phyloP scores from a whole-genome alignment of 2,329 filamentous ascomycete species.

The Dactylonectria estremocensis region DNA sequence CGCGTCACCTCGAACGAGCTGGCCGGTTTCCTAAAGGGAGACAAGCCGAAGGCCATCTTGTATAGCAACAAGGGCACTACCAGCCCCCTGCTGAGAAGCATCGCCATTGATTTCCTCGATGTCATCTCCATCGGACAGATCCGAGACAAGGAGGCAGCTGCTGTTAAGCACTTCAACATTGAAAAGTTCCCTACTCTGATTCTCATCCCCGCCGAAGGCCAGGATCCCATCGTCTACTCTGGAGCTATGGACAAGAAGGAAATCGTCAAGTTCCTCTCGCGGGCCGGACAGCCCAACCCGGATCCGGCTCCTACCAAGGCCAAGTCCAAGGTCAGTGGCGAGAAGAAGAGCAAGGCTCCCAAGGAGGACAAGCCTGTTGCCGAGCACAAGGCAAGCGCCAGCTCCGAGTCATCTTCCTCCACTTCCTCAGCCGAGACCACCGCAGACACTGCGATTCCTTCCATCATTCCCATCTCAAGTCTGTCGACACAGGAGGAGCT shows the following conservation, averaged over 20 bases:
- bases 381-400: constrained; percentile 49
- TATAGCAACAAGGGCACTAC: constrained; percentile 96
- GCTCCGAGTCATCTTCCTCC: constrained; percentile 40
- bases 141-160: constrained; percentile 82
- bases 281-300: constrained; percentile 84
- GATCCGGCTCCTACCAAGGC: constrained; percentile 69
- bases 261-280: constrained; percentile 86
- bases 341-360: constrained; percentile 48
- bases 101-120: constrained; percentile 93
- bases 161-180: constrained; percentile 82
- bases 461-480: constrained; percentile 75
- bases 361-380: constrained; percentile 55
- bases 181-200: constrained; percentile 85
- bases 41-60: constrained; percentile 86
- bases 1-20: constrained; percentile 85
- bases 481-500: constrained; percentile 77
- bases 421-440: constrained; percentile 30
- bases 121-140: constrained; percentile 86
- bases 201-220: constrained; percentile 80
- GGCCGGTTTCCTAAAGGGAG: constrained; percentile 81
- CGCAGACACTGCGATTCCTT: constrained; percentile 50
- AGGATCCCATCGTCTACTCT: constrained; percentile 80
- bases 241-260: constrained; percentile 89
- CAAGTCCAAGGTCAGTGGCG: constrained; percentile 57
- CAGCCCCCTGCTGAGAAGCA: constrained; percentile 83